phyloP scores from a whole-genome alignment of 139 green algal genomes.

The Tetradesmus obliquus region DNA sequence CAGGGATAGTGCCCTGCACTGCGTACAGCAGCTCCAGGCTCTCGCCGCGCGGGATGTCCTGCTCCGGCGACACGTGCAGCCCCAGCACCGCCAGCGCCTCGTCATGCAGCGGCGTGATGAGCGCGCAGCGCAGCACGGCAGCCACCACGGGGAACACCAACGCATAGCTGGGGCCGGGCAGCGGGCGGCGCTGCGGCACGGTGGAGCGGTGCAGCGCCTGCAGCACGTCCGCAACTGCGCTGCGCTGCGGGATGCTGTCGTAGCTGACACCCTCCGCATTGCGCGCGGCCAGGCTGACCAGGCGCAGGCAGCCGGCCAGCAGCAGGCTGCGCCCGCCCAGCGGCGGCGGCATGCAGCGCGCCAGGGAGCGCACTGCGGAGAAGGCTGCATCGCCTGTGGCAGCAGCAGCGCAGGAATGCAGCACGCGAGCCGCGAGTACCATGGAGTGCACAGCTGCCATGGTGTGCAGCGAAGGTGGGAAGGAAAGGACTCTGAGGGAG shows the following conservation, averaged over 20 bases:
- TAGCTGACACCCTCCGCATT: slow-evolving; percentile 45
- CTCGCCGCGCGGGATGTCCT: slow-evolving; percentile 64
- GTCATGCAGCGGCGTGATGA: slow-evolving; percentile 83
- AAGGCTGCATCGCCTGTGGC: slow-evolving; percentile 70
- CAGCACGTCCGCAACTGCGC: slow-evolving; percentile 58
- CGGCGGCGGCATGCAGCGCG: slow-evolving; percentile 69
- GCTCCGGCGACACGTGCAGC: slow-evolving; percentile 40
- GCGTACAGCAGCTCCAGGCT: slow-evolving; percentile 81
- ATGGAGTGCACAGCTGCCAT: background rate
- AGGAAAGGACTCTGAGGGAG: too few relatives aligned
- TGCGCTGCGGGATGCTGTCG: slow-evolving; percentile 48
- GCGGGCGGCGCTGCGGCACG: slow-evolving; percentile 39
- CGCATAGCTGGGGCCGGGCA: slow-evolving; percentile 73
- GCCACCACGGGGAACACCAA: slow-evolving; percentile 85
- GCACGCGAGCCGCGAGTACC: too few relatives aligned
- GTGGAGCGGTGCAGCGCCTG: slow-evolving; percentile 4
- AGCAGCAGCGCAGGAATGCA: background rate
- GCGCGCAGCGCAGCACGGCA: slow-evolving; percentile 64
- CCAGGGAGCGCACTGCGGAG: slow-evolving; percentile 65
- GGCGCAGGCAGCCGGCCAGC: slow-evolving; percentile 68
- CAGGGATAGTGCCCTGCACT: slow-evolving; percentile 78
- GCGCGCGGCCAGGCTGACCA: slow-evolving; percentile 62
- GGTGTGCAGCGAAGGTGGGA: background rate
- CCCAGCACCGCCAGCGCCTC: slow-evolving; percentile 64
- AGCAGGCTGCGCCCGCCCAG: slow-evolving; percentile 56